phyloP scores from a whole-genome alignment of 805 yeast genomes.

The Cyberlindnera japonica region DNA sequence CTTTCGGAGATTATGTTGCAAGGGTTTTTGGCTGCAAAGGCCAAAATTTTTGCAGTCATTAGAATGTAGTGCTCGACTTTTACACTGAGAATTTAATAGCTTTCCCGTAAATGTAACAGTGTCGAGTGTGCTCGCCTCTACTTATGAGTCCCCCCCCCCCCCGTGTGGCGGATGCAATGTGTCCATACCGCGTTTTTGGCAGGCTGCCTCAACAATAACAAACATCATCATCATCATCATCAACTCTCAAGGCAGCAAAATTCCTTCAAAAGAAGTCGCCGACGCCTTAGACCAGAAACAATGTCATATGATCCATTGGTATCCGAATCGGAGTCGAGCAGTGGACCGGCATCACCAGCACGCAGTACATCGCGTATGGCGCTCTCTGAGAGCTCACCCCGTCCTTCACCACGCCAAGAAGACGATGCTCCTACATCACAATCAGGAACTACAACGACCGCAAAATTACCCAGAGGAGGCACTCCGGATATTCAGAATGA shows the following conservation, averaged over 20 bases:
- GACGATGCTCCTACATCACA: not conserved
- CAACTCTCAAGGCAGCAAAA: not conserved
- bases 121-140: too few species aligned
- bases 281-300: not conserved
- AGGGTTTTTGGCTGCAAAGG: too few species aligned
- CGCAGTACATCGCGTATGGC: slow-evolving; percentile 1
- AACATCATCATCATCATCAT: not conserved
- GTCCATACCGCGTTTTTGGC: too few species aligned
- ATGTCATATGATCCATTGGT: slow-evolving; percentile 19
- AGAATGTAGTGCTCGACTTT: too few species aligned
- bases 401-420: not conserved
- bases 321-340: slow-evolving; percentile 26
- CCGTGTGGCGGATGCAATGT: too few species aligned
- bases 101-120: too few species aligned
- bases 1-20: too few species aligned
- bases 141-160: too few species aligned
- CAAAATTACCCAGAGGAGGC: not conserved
- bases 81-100: too few species aligned
- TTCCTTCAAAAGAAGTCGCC: too few species aligned
- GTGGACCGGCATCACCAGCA: slow-evolving; percentile 16
- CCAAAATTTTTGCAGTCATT: too few species aligned
- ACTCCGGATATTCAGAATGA: slow-evolving; percentile 21
- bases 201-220: too few species aligned
- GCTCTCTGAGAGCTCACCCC: slow-evolving; percentile 5
- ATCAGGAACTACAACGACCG: not conserved